phyloP scores from a whole-genome alignment of 164 flowering plant genomes.

The Akebia trifoliata region DNA sequence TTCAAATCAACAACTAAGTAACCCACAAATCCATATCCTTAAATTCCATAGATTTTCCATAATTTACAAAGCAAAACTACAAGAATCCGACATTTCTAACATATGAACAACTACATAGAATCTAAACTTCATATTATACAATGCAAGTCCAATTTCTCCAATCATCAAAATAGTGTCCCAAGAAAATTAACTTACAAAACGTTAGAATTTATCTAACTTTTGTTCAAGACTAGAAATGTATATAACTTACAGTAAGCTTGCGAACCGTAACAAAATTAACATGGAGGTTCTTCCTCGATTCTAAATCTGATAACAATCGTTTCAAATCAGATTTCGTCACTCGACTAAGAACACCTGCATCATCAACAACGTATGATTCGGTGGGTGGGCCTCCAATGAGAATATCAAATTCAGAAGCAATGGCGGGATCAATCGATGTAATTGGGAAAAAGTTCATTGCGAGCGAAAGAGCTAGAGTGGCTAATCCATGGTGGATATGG shows the following conservation, averaged over 20 bases:
- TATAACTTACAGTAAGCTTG: constrained; percentile 79
- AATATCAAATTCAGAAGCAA: constrained; percentile 88
- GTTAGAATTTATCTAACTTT: background rate
- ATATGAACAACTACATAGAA: background rate
- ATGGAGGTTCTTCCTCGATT: constrained; percentile 71
- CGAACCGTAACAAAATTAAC: constrained; percentile 82
- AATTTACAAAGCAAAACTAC: background rate
- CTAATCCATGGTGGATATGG: constrained; percentile 63
- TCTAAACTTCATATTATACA: background rate
- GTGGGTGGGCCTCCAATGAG: constrained; percentile 75
- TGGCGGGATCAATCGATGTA: constrained; percentile 32
- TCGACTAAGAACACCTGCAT: constrained; percentile 91
- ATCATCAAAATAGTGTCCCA: constrained; percentile 1
- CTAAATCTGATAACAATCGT: constrained; percentile 76
- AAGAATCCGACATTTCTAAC: background rate
- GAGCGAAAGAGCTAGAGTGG: constrained; percentile 77
- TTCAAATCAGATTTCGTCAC: constrained; percentile 84
- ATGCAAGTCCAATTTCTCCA: background rate
- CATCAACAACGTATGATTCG: constrained; percentile 77
- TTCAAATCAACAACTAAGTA: background rate
- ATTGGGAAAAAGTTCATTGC: constrained; percentile 67
- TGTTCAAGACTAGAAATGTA: background rate
- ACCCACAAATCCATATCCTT: background rate
- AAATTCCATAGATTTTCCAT: background rate
- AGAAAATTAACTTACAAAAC: background rate